These are phyloP conservation scores for Malbranchea zuffiana DNA, from an alignment of 2,329 filamentous ascomycete genomes.

Conservation along the genomic window DNA sequence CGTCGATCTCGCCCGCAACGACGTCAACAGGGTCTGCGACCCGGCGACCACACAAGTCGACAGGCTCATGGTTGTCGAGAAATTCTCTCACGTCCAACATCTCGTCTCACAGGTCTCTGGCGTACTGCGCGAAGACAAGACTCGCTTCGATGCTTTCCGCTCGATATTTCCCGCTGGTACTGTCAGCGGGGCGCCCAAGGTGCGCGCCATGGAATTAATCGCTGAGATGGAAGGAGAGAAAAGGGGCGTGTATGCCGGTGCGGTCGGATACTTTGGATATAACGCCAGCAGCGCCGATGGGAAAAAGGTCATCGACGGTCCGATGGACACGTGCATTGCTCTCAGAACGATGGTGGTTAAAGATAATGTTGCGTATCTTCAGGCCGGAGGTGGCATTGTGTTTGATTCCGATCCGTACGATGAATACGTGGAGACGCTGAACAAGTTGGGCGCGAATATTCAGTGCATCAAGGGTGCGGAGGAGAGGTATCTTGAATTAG, in stretches of 20 bases:
- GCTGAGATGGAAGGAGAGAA: slow-evolving; percentile 90
- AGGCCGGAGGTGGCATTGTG: slow-evolving; percentile 77
- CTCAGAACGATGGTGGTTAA: slow-evolving; percentile 91
- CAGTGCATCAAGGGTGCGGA: slow-evolving; percentile 78
- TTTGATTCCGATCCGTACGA: slow-evolving; percentile 86
- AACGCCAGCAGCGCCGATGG: slow-evolving; percentile 57
- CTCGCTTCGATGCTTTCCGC: slow-evolving; percentile 87
- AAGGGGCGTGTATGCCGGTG: slow-evolving; percentile 87
- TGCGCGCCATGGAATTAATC: slow-evolving; percentile 93
- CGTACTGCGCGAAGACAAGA: slow-evolving; percentile 69
- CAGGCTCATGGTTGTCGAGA: slow-evolving; percentile 84
- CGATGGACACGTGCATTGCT: slow-evolving; percentile 79
- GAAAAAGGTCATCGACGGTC: slow-evolving; percentile 55
- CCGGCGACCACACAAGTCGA: slow-evolving; percentile 83
- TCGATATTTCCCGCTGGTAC: slow-evolving; percentile 96
- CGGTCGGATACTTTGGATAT: slow-evolving; percentile 94
- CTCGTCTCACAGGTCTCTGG: slow-evolving; percentile 92
- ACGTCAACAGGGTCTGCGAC: slow-evolving; percentile 91
- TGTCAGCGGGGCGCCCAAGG: slow-evolving; percentile 89
- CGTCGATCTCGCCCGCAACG: slow-evolving; percentile 89
- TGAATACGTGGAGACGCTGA: slow-evolving; percentile 93
- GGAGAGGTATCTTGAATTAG: slow-evolving; percentile 47
- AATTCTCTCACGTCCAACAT: slow-evolving; percentile 95
- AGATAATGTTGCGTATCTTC: slow-evolving; percentile 81
- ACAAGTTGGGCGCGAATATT: slow-evolving; percentile 87